Base-by-base conservation (phyloP, 164 flowering plant genomes). In the Aristolochia contorta region DNA sequence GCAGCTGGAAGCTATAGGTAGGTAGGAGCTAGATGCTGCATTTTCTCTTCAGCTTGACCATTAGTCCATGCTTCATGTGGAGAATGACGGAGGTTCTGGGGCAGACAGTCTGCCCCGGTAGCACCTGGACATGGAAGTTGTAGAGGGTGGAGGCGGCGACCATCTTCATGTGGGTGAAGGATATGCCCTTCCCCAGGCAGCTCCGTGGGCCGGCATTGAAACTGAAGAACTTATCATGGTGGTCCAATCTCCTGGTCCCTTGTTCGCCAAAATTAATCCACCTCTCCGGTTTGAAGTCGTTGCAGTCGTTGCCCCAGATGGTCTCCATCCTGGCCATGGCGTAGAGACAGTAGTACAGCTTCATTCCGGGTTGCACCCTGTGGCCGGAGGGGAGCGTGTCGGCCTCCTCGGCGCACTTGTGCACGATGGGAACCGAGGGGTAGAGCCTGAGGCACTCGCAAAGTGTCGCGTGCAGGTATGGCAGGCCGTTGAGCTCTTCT, bases 281-380 rank as follows among this genome's bases (percentile, higher is more conserved):
- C 54, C 84, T 66, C 69, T 84, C 82, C 0, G 84, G 86, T 71
- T 60, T 78, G 66, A 77, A 82, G 54, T 78, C 79, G 48, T 32
- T 16, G 71, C 83, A 74, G 25, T 82, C 84, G 19, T 72, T 57
- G 9, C 84, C 89, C 89, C 86, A 84, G 1, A 79, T 56, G 27
- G 57, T 48, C 23, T 68, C 65, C 77, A 74, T 73, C 47, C 78
- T 69, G 7, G 74, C 85, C 75, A 75, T 75, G 0, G 79, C 49
- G 55, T 70, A 78, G 6, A 66, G 22, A 1, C 64, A 58, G 8
- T 65, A 52, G 54, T 78, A 9, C 5, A 78, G 59, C 57, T 21
- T 69, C 55, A 20, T 57, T 1, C 66, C 69, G 20, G 67, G 67
- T n/a, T 64, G 7, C 12, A 78, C 75, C 6, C 4, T 41, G 8